Percentiles rank a stretch among this genome's conserved stretches.
Conservation (phyloP, 2,329 filamentous ascomycete genomes). For the Trichoderma sp. region DNA sequence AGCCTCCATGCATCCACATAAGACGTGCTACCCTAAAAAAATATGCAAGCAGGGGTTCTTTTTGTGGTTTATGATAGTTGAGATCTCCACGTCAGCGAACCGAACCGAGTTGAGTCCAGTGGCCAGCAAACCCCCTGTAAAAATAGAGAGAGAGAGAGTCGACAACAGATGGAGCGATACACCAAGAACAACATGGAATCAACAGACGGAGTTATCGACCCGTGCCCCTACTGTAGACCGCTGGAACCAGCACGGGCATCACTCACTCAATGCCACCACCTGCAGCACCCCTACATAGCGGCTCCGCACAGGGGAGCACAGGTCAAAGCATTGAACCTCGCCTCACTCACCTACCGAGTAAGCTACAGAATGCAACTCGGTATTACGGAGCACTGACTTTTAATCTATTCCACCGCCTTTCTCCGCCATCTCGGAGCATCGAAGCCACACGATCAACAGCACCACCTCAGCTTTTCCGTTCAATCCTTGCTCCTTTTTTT, state of each 20-base stretch:
- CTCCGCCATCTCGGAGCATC: neutral
- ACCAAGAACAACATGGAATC: too few species aligned
- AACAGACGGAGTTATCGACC: neutral
- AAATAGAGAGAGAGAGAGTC: neutral
- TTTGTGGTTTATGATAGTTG: too few species aligned
- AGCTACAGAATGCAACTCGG: neutral
- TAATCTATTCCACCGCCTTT: slow-evolving; percentile 10
- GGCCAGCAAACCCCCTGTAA: neutral
- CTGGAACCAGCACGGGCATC: neutral
- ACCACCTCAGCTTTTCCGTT: neutral
- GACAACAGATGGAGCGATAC: too few species aligned
- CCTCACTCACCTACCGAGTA: neutral
- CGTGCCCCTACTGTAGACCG: neutral
- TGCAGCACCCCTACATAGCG: neutral
- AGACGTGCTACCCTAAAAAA: neutral
- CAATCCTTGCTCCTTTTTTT: neutral
- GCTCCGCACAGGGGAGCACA: neutral
- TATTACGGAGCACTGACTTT: neutral
- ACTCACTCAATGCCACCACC: neutral
- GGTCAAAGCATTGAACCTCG: neutral
- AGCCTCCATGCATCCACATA: neutral
- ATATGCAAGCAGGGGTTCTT: neutral
- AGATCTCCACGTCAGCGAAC: neutral
- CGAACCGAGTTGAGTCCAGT: neutral
- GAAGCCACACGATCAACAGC: neutral